Evolutionary conservation across 2,329 filamentous ascomycete species (phyloP).

Genomic region (Calonectria fujianensis): DNA sequence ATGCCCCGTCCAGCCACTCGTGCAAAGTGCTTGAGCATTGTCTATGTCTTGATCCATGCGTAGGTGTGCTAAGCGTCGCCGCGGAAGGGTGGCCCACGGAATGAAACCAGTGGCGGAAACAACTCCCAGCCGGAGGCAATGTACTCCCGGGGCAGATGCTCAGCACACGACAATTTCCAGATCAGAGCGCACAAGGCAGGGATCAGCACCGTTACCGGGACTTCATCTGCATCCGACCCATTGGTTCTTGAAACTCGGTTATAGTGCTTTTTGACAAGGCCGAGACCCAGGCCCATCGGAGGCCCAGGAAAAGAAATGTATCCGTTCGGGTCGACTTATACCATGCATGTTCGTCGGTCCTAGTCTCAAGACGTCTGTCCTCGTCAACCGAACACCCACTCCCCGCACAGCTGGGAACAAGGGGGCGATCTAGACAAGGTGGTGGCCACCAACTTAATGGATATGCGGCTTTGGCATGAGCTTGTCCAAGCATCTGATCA

Average conservation of each 20-base stretch:
- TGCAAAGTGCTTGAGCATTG: slow-evolving; percentile 19
- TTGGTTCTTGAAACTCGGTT: slow-evolving; percentile 21
- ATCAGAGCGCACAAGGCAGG: slow-evolving; percentile 11
- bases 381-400: slow-evolving; percentile 1
- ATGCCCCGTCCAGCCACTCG: background rate
- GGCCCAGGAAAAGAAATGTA: background rate
- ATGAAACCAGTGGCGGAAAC: slow-evolving; percentile 18
- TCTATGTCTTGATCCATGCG: slow-evolving; percentile 28
- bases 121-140: slow-evolving; percentile 7
- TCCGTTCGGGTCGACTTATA: slow-evolving; percentile 1
- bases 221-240: slow-evolving; percentile 19
- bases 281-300: background rate
- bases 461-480: background rate
- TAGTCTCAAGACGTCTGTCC: slow-evolving; percentile 8
- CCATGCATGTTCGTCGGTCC: slow-evolving; percentile 14
- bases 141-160: slow-evolving; percentile 1
- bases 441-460: background rate
- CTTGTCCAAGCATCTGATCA: slow-evolving; percentile 1
- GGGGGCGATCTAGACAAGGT: slow-evolving; percentile 10
- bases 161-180: slow-evolving; percentile 16
- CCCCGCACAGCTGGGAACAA: slow-evolving; percentile 32
- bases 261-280: slow-evolving; percentile 15
- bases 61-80: background rate
- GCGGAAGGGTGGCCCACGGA: background rate
- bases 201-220: slow-evolving; percentile 23